These are phyloP conservation scores for Podospora fimiseda DNA, from an alignment of 495 filamentous ascomycete species.

Conservation along the genomic window DNA sequence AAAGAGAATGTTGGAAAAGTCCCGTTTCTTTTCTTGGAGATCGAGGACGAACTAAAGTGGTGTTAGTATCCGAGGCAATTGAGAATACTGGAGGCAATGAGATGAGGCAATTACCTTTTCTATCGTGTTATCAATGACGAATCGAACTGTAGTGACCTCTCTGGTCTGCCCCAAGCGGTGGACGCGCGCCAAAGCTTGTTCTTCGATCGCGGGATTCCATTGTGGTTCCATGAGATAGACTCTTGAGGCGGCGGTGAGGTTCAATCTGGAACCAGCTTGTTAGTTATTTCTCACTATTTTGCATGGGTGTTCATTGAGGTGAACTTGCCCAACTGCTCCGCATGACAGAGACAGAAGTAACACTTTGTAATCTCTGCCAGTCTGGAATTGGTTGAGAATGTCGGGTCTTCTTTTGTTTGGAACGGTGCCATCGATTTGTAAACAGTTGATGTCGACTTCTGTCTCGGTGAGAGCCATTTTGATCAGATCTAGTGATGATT, in stretches of 20 bases:
- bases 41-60: neutral
- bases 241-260: neutral
- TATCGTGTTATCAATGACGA: neutral
- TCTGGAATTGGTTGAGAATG: neutral
- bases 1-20: neutral
- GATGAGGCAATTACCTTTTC: neutral
- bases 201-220: neutral
- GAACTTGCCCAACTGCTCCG: neutral
- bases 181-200: neutral
- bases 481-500: neutral
- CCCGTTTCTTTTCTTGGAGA: neutral
- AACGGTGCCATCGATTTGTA: neutral
- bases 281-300: neutral
- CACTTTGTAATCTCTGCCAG: neutral
- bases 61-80: neutral
- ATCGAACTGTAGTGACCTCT: neutral
- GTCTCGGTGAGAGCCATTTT: neutral
- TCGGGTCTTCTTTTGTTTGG: neutral
- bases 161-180: neutral
- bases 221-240: neutral
- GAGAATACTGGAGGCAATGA: no score
- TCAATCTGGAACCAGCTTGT: neutral
- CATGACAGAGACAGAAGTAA: neutral
- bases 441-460: neutral
- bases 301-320: neutral